Evolutionary conservation across 2,329 filamentous ascomycete species (phyloP).

Genomic region (Uncinocarpus reesii): DNA sequence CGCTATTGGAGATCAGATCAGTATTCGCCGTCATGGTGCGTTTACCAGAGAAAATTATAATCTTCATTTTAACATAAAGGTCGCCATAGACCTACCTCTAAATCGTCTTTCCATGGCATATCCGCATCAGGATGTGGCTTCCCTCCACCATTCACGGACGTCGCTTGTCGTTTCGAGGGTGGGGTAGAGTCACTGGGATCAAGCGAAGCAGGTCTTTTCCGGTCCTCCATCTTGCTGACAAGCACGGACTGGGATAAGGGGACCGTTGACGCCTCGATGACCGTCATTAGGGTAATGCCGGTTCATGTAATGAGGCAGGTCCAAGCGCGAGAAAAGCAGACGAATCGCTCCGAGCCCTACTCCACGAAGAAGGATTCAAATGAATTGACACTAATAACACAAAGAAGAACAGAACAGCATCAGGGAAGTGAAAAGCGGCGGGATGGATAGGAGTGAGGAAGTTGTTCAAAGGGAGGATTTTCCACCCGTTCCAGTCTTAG

Average conservation of each 20-base stretch:
- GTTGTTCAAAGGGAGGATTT: constrained; percentile 32
- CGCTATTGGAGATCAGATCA: constrained; percentile 46
- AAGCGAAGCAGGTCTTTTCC: constrained; percentile 82
- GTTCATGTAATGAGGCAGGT: constrained; percentile 9
- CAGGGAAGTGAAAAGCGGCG: constrained; percentile 4
- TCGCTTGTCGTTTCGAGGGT: constrained; percentile 80
- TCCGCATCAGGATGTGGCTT: constrained; percentile 56
- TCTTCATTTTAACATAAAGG: neutral
- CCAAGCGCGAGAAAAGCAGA: neutral
- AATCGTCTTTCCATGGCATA: constrained; percentile 60
- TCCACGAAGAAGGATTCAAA: neutral
- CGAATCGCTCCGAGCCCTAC: neutral
- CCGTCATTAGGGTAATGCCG: constrained; percentile 61
- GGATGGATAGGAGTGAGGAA: constrained; percentile 22
- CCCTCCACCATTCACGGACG: constrained; percentile 56
- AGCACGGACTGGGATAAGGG: constrained; percentile 68
- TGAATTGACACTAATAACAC: neutral
- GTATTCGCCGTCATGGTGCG: constrained; percentile 28
- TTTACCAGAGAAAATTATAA: neutral
- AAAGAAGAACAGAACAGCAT: neutral
- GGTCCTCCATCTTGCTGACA: constrained; percentile 94
- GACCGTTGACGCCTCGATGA: constrained; percentile 63
- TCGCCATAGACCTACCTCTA: constrained; percentile 51
- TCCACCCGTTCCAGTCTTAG: constrained; percentile 24
- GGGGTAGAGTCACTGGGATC: constrained; percentile 75